Base-by-base conservation (phyloP, 495 filamentous ascomycete species). In the Podospora pseudoanserina region DNA sequence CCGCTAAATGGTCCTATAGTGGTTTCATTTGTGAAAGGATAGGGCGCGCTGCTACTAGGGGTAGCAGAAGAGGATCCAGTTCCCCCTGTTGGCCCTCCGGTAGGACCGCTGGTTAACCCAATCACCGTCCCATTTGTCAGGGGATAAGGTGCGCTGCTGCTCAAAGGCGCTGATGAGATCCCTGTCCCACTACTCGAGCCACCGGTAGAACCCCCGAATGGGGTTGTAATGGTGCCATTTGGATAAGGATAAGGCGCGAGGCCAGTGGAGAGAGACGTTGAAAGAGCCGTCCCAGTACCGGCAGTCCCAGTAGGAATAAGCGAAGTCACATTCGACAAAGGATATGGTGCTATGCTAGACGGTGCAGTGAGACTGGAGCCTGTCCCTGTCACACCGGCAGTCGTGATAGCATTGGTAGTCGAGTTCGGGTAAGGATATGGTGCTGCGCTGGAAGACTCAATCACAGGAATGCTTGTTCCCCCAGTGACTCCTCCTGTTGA, bases 401-500 rank as follows among this genome's bases (percentile, higher is more conserved):
- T 49, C 39, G 39, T 11, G 9, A 49, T 49, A 49, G 39, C 39
- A 32, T 20, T 54, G 60, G 63, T 32, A 49, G 75, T 77, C 15
- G 56, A 49, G 39, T 49, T 49, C 39, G 39, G 39, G 39, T 49
- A 49, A 49, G 39, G 39, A 18, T 18, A 49, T 11, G 39, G 39
- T 49, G 39, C 39, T 11, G 39, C 7, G 15, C 39, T 49, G 39
- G 39, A 49, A 13, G 39, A 49, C 9, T 49, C 39, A 18, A 49
- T 16, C 13, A 11, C 7, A 2, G 39, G 39, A 49, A 49, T 49
- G 15, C 39, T 49, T 16, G 39, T 49, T 49, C 39, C 9, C 39
- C 39, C 39, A 13, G 39, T 49, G 39, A 16, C 9, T 3, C 39
- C 7, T 49, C 39, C 39, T 9, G 39, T 49, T 2, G 39, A 18